Conservation (phyloP, 2,329 filamentous ascomycete species). For the Trichoderma asperellum region DNA sequence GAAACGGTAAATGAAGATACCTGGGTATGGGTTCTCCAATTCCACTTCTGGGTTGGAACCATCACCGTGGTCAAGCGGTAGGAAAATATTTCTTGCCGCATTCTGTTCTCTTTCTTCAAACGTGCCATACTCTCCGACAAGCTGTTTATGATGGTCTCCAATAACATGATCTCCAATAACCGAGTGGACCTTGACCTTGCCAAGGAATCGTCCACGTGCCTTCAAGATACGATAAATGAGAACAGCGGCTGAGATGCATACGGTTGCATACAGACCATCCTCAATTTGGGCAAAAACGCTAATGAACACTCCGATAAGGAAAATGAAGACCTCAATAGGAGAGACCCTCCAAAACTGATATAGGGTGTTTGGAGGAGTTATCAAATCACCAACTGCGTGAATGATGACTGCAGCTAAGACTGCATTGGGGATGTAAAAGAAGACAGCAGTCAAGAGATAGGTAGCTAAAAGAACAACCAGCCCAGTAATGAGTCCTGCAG, state of each 20-base stretch:
- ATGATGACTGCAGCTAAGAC: constrained; percentile 88
- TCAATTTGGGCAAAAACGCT: constrained; percentile 89
- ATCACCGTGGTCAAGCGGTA: constrained; percentile 85
- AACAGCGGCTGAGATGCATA: constrained; percentile 74
- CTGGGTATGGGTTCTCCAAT: constrained; percentile 82
- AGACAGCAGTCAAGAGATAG: constrained; percentile 84
- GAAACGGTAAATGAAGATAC: constrained; percentile 95
- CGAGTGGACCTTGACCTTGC: constrained; percentile 69
- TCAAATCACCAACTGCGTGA: constrained; percentile 89
- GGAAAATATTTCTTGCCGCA: constrained; percentile 74
- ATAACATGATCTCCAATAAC: constrained; percentile 76
- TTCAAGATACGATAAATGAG: constrained; percentile 84
- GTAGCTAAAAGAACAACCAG: constrained; percentile 85
- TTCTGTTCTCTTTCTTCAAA: constrained; percentile 51
- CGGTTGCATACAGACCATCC: constrained; percentile 87
- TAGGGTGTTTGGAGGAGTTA: constrained; percentile 86
- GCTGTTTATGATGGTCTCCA: constrained; percentile 58
- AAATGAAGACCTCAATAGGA: constrained; percentile 87
- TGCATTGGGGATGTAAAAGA: constrained; percentile 89
- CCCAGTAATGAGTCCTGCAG: constrained; percentile 87
- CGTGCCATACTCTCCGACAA: constrained; percentile 59
- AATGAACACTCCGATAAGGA: constrained; percentile 89
- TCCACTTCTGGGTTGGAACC: constrained; percentile 85
- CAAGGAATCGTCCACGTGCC: constrained; percentile 81
- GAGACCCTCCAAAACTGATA: constrained; percentile 96